Conservation (phyloP, 768 basidiomycete species). For the Mrakia gelida region DNA sequence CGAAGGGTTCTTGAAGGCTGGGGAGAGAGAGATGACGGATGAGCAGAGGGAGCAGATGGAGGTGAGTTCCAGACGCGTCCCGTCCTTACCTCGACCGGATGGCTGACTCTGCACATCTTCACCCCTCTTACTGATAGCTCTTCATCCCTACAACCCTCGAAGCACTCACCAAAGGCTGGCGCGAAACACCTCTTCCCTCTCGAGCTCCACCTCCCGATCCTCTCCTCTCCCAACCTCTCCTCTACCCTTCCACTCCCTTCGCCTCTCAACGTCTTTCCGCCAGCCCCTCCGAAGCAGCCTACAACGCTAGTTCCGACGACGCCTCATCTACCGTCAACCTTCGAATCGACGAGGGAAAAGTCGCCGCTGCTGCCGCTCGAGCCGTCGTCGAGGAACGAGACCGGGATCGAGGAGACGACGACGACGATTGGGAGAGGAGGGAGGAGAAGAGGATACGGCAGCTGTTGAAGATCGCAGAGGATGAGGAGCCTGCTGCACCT, state of each 20-base stretch:
- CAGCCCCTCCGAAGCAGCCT: background rate
- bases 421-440: slow-evolving; percentile 44
- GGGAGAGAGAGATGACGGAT: background rate
- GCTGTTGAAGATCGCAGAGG: slow-evolving; percentile 17
- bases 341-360: background rate
- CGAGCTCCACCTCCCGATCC: background rate
- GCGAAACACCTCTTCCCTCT: background rate
- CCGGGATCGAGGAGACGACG: slow-evolving; percentile 34
- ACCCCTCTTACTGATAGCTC: background rate
- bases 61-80: background rate
- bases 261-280: background rate
- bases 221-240: background rate
- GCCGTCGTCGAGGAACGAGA: background rate
- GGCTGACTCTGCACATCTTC: no score
- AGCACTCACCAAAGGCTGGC: slow-evolving; percentile 25
- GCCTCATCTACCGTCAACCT: background rate
- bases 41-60: slow-evolving; percentile 6
- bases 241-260: background rate
- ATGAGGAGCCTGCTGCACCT: background rate
- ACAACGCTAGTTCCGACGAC: background rate
- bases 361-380: background rate
- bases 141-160: slow-evolving; percentile 24
- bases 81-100: background rate
- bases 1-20: slow-evolving; percentile 15
- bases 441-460: slow-evolving; percentile 34